A percentile compares a stretch with the other conserved stretches of the same genome.
Evolutionary conservation across 2,329 filamentous ascomycete genomes (phyloP).

Genomic region (Colletotrichum liriopes): DNA sequence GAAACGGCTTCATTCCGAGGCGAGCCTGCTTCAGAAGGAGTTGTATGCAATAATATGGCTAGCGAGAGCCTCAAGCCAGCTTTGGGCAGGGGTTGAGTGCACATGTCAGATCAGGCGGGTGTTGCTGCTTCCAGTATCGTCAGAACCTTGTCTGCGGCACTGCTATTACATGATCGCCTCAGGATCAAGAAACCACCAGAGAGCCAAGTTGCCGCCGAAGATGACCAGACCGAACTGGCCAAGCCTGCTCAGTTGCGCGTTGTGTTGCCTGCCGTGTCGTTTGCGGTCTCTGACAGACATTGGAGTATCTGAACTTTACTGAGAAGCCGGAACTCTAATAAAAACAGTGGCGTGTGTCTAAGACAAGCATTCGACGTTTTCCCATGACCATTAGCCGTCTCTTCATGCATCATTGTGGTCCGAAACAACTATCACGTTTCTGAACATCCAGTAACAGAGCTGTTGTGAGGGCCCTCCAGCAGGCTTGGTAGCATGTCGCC

Average conservation of each 20-base stretch:
- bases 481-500: conserved; percentile 12
- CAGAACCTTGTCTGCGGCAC: background rate
- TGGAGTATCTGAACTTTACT: background rate
- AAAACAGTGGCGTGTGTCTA: background rate
- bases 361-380: conserved; percentile 12
- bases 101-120: background rate
- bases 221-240: background rate
- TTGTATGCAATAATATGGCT: background rate
- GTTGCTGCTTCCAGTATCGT: background rate
- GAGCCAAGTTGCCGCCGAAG: background rate
- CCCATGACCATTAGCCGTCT: conserved; percentile 12
- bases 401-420: conserved; percentile 3
- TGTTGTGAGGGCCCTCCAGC: background rate
- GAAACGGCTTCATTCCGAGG: background rate
- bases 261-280: background rate
- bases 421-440: conserved; percentile 17
- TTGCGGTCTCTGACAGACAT: background rate
- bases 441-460: conserved; percentile 1
- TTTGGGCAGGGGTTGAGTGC: background rate
- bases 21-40: background rate
- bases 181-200: background rate
- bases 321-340: background rate
- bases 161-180: background rate
- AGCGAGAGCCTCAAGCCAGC: background rate
- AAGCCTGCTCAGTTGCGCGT: background rate